Base-by-base conservation (phyloP, 2,329 filamentous ascomycete species). In the Alternaria ventricosa region DNA sequence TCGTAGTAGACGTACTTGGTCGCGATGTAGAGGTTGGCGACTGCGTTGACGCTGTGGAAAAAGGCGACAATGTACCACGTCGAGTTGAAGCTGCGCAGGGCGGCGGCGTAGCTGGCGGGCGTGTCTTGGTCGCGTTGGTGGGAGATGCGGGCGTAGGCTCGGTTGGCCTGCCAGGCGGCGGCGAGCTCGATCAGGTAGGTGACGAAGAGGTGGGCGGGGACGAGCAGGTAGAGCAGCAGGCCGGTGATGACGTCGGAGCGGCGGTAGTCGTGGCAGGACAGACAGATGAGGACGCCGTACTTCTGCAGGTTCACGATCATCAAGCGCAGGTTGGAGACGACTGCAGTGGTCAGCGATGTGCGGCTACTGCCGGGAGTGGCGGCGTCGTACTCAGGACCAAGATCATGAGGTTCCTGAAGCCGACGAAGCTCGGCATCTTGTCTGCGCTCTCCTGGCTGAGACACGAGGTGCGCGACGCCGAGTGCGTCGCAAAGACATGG, bases 291-390 rank as follows among this genome's bases (percentile, higher is more conserved):
- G 61, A 98, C 93, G 57, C 96, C 96, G 78, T 99, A 99, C 92
- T 97, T 97, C 84, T 95, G 92, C 71, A 95, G 93, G 78, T 99
- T 99, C 81, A 98, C 96, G 76, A 99, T 94, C 83, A 98, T 93
- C 74, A 99, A 86, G 68, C 96, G 90, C 55, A 99, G 82, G 78
- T 99, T 99, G 74, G 94, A 96, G 54, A 95, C 93, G 75, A 98
- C 93, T 94, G 71, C 28, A 64, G 46, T 45, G 55, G 62, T 77
- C 65, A 82, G 78, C 60, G 18, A 27, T 27, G 54, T 8, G 23
- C 30, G 49, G 25, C 49, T 12, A 41, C 25, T 5, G 36, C 36
- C 25, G 41, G 20, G 20, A 57, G 49, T 25, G 56, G 61, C 61
- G 70, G 61, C 60, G 68, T 72, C 86, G 67, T 86, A 96, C 93